Evolutionary conservation across 202 grass and related monocot species (phyloP).

Genomic region (Saccharum hybrid): DNA sequence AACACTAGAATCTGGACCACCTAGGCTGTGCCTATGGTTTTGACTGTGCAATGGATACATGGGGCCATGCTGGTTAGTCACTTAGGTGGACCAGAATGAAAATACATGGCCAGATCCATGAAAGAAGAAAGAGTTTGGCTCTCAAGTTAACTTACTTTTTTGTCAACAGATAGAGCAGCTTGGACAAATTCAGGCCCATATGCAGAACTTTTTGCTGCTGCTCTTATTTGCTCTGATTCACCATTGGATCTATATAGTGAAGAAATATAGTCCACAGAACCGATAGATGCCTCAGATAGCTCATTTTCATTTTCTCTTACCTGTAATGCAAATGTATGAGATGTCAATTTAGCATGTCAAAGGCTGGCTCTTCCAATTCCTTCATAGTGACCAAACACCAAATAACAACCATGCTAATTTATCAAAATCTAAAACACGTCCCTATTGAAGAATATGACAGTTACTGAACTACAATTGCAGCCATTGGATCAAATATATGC

Average conservation of each 20-base stretch:
- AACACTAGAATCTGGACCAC: background rate
- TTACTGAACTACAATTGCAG: background rate
- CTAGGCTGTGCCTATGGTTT: background rate
- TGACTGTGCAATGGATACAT: slow-evolving; percentile 13
- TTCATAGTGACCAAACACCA: background rate
- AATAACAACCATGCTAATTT: slow-evolving; percentile 9
- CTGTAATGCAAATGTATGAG: slow-evolving; percentile 54
- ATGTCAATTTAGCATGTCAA: slow-evolving; percentile 33
- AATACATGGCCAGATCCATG: background rate
- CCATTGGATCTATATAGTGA: slow-evolving; percentile 75
- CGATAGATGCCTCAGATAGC: slow-evolving; percentile 80
- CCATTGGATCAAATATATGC: slow-evolving; percentile 17
- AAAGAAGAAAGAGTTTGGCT: slow-evolving; percentile 11
- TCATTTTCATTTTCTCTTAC: slow-evolving; percentile 51
- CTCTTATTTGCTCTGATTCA: slow-evolving; percentile 79
- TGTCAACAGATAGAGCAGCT: slow-evolving; percentile 90
- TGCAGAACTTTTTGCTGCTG: slow-evolving; percentile 67
- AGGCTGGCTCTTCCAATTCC: slow-evolving; percentile 30
- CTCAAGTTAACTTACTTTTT: slow-evolving; percentile 59
- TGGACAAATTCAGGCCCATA: slow-evolving; percentile 93
- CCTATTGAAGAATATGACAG: background rate
- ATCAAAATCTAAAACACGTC: slow-evolving; percentile 21
- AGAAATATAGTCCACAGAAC: slow-evolving; percentile 91
- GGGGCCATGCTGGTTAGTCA: background rate
- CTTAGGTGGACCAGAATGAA: slow-evolving; percentile 11